Evolutionary conservation across 2,329 filamentous ascomycete genomes (phyloP), one percentile per base, ranked within the genome.

Genomic region (Dendrostoma leiphaemia): DNA sequence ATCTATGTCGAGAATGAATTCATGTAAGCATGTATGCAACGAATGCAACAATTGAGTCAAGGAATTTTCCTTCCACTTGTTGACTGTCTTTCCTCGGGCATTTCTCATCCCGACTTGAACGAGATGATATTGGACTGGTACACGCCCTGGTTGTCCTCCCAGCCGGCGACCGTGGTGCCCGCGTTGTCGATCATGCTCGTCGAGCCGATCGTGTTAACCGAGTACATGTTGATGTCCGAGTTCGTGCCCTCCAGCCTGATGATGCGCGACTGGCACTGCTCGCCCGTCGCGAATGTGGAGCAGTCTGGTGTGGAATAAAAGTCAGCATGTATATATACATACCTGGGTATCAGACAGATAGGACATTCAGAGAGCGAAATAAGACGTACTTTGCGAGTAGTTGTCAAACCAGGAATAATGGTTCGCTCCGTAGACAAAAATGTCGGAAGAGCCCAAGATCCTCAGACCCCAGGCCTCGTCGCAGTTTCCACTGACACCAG

Each of bases 351-450:
- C n/a, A n/a, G n/a, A n/a, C n/a, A n/a, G n/a, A n/a, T n/a, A n/a
- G n/a, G n/a, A n/a, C n/a, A n/a, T n/a, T n/a, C n/a, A n/a, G n/a
- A n/a, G n/a, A n/a, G n/a, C n/a, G n/a, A 9, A 12, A 1, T 3
- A 2, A 29, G 6, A 48, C 56, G 26, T 38, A 58, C 56, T 40
- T 10, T 54, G 53, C 13, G 44, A 31, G 19, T 88, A 87, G 67
- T 86, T 82, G 65, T 80, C 76, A 65, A 87, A 89, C 74, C 88
- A 88, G 3, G 78, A 82, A 69, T 90, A 90, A 13, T 88, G 63
- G 0, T 86, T 87, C 0, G 80, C 81, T 7, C 85, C 85, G 61
- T 88, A 86, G 23, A 83, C 69, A 17, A 79, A 69, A 12, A 89
- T 69, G 63, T 81, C 76, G 43, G 70, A 71, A 32, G 78, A 81